A percentile compares a stretch with the other conserved stretches of the same genome.
These are phyloP conservation scores for Rosa persica DNA, from an alignment of 306 rosid species.

Conservation along the genomic window DNA sequence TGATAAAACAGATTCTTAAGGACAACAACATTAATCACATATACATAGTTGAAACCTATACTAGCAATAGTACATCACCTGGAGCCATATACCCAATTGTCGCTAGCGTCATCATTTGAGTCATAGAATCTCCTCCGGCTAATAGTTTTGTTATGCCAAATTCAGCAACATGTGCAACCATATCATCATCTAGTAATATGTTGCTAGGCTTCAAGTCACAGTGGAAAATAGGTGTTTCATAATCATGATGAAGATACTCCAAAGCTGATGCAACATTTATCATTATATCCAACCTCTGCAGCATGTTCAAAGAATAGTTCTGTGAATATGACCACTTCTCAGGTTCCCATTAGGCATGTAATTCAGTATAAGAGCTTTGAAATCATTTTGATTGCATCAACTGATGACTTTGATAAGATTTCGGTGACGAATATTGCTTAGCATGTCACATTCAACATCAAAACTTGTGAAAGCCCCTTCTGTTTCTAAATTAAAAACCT, in stretches of 20 bases:
- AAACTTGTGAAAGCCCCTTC: too few species aligned
- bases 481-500: too few species aligned
- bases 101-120: conserved; percentile 37
- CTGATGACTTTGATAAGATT: conserved; percentile 29
- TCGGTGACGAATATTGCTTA: not conserved
- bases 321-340: conserved; percentile 8
- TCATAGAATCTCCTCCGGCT: conserved; percentile 28
- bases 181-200: conserved; percentile 38
- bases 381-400: not conserved
- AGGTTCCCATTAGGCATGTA: conserved; percentile 34
- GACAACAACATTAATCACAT: not conserved
- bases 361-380: conserved; percentile 20
- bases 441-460: too few species aligned
- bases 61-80: conserved; percentile 12
- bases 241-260: too few species aligned
- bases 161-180: conserved; percentile 40
- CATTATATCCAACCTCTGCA: too few species aligned
- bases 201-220: conserved; percentile 49
- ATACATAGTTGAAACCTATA: not conserved
- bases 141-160: conserved; percentile 38
- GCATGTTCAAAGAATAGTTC: conserved; percentile 11
- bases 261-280: too few species aligned
- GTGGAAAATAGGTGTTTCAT: conserved; percentile 17
- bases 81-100: conserved; percentile 53
- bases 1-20: not conserved